Evolutionary conservation across 108 stramenopile species (phyloP), one percentile per base, ranked within the genome.

Genomic region (Skeletonema marinoi): DNA sequence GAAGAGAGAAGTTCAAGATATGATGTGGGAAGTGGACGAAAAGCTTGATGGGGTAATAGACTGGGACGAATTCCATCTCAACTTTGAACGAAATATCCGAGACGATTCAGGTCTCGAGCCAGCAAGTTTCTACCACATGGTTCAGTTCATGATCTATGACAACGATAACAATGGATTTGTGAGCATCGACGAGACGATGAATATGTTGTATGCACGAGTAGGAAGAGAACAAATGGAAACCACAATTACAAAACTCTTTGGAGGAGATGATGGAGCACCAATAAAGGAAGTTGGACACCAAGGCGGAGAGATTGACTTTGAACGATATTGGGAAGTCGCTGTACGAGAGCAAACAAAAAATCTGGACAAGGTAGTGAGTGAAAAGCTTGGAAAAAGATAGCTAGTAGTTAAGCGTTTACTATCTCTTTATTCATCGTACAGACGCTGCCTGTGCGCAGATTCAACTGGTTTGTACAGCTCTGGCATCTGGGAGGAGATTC

Each of bases 11-110:
- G 88, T 94, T 10, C 88, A 90, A 46, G 92, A 95, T 65, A 92
- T 96, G 81, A 90, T 96, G 60, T 96, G 96, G 96, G 96, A 96
- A 74, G 94, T 93, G 14, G 96, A 97, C 77, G 96, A 97, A 68
- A 93, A 95, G 58, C 68, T 94, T 25, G 96, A 97, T 74, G 92
- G 90, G 33, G 86, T 83, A 14, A 74, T 96, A 29, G 94, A 96
- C 75, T 96, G 96, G 96, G 91, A 91, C 8, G 96, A 96, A 80
- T 92, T 96, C 36, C 74, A 74, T 68, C 79, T 94, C 58, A 96
- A 91, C 80, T 96, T 92, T 79, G 85, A 92, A 66, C 84, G 96
- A 2, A 96, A 96, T 64, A 80, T 96, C 7, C 86, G 84, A 14
- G 96, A 96, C 66, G 78, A 70, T 4, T 90, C 91, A 14, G 96